phyloP scores from a whole-genome alignment of 2,329 filamentous ascomycete genomes.

The Calonectria leucothoes region DNA sequence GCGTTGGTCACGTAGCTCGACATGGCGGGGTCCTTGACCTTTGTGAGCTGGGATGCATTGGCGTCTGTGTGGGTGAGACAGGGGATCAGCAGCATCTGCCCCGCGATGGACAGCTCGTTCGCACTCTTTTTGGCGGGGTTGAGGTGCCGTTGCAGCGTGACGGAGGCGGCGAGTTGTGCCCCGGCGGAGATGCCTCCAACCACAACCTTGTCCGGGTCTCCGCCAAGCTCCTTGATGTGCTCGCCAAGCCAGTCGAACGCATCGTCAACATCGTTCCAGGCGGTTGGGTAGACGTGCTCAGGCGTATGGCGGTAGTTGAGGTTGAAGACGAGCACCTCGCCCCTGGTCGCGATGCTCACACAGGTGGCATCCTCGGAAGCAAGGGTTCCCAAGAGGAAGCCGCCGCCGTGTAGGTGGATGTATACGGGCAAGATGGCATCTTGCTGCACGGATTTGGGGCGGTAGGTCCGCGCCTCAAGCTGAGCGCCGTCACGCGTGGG shows the following conservation, averaged over 20 bases:
- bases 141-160: background rate
- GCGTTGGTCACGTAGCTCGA: background rate
- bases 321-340: background rate
- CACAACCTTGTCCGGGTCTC: background rate
- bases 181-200: conserved; percentile 1
- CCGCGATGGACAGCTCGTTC: background rate
- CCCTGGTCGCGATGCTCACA: background rate
- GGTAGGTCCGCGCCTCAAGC: background rate
- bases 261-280: background rate
- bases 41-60: background rate
- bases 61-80: background rate
- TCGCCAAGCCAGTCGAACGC: background rate
- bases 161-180: background rate
- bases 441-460: background rate
- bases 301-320: conserved; percentile 8
- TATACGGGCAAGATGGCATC: background rate
- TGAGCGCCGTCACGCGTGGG: background rate
- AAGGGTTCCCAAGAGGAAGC: background rate
- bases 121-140: background rate
- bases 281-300: background rate
- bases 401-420: conserved; percentile 1
- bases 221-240: background rate
- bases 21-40: background rate
- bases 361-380: background rate
- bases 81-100: background rate